phyloP scores from a whole-genome alignment of 2,329 filamentous ascomycete species.

The Arthrobotrys pseudoclavata region DNA sequence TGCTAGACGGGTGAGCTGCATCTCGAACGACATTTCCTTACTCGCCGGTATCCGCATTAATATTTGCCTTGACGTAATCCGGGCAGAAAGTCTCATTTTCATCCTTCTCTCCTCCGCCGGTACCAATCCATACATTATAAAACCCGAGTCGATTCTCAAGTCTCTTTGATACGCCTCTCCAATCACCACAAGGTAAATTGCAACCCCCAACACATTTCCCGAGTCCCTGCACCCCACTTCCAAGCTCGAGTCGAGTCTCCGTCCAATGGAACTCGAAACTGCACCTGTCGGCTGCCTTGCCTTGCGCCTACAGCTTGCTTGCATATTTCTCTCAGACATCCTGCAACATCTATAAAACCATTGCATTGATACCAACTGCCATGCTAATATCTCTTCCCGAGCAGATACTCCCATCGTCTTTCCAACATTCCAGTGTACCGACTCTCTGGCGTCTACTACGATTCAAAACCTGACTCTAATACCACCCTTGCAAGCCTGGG shows the following conservation, averaged over 20 bases:
- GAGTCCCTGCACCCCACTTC: conserved; percentile 47
- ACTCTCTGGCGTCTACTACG: conserved; percentile 3
- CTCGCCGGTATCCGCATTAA: conserved; percentile 8
- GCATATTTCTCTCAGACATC: conserved; percentile 36
- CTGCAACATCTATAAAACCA: conserved; percentile 3
- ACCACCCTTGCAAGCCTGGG: conserved; percentile 7
- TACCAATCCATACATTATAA: conserved; percentile 7
- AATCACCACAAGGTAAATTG: conserved; percentile 55
- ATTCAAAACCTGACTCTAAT: conserved; percentile 23
- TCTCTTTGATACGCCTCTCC: conserved; percentile 28
- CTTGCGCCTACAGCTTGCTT: conserved; percentile 48
- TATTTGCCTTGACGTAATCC: conserved; percentile 33
- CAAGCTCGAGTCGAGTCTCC: conserved; percentile 10
- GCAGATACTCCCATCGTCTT: conserved; percentile 8
- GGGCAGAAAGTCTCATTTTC: not conserved
- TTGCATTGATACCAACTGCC: conserved; percentile 1
- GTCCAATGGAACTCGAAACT: conserved; percentile 20
- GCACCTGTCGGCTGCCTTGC: conserved; percentile 28
- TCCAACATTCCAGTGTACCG: conserved; percentile 21
- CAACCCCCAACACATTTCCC: conserved; percentile 58
- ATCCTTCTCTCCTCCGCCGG: not conserved
- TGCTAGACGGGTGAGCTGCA: conserved; percentile 7
- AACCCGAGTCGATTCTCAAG: conserved; percentile 3
- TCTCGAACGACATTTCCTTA: conserved; percentile 10
- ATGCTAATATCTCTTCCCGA: conserved; percentile 18